Base-by-base conservation (phyloP, 768 basidiomycete genomes). In the Naematelia encephala region DNA sequence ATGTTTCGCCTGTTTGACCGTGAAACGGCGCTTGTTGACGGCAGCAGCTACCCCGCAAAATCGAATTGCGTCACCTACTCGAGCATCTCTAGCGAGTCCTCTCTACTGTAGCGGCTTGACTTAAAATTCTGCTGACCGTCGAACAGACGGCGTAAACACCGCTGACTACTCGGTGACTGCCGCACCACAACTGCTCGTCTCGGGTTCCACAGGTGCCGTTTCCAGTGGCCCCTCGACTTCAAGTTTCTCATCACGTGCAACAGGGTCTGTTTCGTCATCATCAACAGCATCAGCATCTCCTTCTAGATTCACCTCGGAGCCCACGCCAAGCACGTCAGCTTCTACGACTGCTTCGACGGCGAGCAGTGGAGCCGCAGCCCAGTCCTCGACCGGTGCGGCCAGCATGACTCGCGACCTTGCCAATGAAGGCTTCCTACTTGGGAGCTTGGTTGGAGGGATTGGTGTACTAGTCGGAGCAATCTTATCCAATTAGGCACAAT, bases 241-340 rank as follows among this genome's bases (percentile, higher is more conserved):
- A 23, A 57, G 47, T 28, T 63, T 64, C 12, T 28, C 59, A 84
- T 84, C 5, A 39, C 8, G 34, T 39, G 34, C 34, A 8, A 85
- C 84, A 14, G 76, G 79, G 8, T 79, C 79, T 27, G 26, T 10
- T 16, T 39, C 43, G 5, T 51, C 50, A 14, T 61, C 81, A 1
- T 54, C 80, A 8, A 77, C 78, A 43, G 82, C 82, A 10, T 83
- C 85, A 60, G 80, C 72, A 34, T 55, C 69, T 16, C 28, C 53
- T 16, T 48, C 61, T 43, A 30, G 34, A 14, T 46, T 63, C 14
- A 49, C 28, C 11, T 25, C 62, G 22, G 28, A 44, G 48, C 42
- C 44, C 14, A 29, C 61, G 19, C 11, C 28, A 4, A 22, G n/a
- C 29, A 23, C 30, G 11, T 34, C 22, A 34, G 13, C 54, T 25